These are phyloP conservation scores for Cardamine resedifolia DNA, from an alignment of 345 rosid genomes.

Conservation along the genomic window DNA sequence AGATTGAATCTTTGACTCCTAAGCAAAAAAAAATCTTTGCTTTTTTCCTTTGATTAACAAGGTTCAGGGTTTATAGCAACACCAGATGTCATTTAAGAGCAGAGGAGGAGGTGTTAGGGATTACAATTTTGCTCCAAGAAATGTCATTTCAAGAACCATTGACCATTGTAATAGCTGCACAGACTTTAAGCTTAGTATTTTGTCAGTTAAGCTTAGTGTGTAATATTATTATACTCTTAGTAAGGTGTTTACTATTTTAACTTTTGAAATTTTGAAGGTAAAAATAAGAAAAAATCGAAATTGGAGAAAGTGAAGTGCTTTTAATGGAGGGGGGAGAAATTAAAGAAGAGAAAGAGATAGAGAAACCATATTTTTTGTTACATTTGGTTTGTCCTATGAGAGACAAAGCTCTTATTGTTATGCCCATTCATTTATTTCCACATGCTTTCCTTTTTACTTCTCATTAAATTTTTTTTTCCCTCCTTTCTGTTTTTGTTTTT, in stretches of 20 bases:
- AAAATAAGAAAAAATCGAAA: background rate
- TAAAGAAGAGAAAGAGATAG: background rate
- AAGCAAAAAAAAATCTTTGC: background rate
- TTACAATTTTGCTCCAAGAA: background rate
- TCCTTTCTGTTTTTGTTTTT: background rate
- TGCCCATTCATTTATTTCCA: slow-evolving; percentile 35
- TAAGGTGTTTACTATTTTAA: too few species aligned
- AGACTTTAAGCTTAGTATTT: too few species aligned
- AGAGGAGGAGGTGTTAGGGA: background rate
- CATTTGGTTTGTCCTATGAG: slow-evolving; percentile 33
- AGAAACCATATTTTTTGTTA: background rate
- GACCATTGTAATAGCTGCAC: too few species aligned
- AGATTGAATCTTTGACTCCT: background rate
- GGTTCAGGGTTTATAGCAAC: background rate
- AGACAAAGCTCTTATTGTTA: slow-evolving; percentile 28
- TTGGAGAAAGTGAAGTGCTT: slow-evolving; percentile 5
- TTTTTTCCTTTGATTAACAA: background rate
- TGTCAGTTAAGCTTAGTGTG: too few species aligned
- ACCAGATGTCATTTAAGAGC: background rate
- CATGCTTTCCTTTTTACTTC: slow-evolving; percentile 27
- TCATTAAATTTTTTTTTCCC: background rate
- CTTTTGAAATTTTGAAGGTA: background rate
- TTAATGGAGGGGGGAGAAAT: slow-evolving; percentile 3
- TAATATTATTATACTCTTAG: too few species aligned
- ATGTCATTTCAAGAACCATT: background rate